Conservation (phyloP, 2,329 filamentous ascomycete genomes). For the Beauveria australis region DNA sequence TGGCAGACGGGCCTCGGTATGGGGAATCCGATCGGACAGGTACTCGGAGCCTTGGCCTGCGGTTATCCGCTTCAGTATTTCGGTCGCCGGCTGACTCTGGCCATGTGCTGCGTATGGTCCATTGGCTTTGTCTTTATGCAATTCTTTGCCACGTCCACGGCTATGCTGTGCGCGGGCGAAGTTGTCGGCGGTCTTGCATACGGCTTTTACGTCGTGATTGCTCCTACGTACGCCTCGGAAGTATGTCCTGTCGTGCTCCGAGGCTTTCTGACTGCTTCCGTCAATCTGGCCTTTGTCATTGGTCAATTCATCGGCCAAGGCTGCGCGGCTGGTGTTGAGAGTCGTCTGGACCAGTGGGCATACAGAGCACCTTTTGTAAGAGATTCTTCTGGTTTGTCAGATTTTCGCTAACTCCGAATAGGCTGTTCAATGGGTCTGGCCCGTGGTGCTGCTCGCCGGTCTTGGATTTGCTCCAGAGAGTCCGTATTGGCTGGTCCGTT, state of each 20-base stretch:
- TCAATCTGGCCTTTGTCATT: slow-evolving; percentile 56
- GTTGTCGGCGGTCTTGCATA: slow-evolving; percentile 52
- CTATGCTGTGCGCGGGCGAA: slow-evolving; percentile 51
- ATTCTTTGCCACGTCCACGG: slow-evolving; percentile 50
- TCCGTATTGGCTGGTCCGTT: slow-evolving; percentile 42
- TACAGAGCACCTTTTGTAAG: slow-evolving; percentile 25
- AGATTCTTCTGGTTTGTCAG: neutral
- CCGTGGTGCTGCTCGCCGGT: slow-evolving; percentile 34
- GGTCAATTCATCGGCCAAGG: slow-evolving; percentile 49
- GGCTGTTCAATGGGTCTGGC: slow-evolving; percentile 44
- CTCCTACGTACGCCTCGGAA: slow-evolving; percentile 52
- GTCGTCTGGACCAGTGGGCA: slow-evolving; percentile 36
- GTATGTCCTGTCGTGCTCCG: slow-evolving; percentile 51
- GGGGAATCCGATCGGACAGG: slow-evolving; percentile 36
- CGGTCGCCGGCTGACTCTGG: slow-evolving; percentile 38
- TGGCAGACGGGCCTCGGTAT: slow-evolving; percentile 43
- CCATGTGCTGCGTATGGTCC: slow-evolving; percentile 35
- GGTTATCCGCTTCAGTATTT: slow-evolving; percentile 27
- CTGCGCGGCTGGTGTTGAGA: slow-evolving; percentile 34
- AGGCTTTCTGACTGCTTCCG: slow-evolving; percentile 49
- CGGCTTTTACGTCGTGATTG: slow-evolving; percentile 52
- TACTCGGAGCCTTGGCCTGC: slow-evolving; percentile 32
- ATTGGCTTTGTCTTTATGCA: slow-evolving; percentile 52
- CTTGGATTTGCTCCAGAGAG: slow-evolving; percentile 40
- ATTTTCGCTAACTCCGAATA: neutral